Evolutionary conservation across 495 filamentous ascomycete genomes (phyloP), one percentile per base, ranked within the genome.

Genomic region (Bombardia bombarda): DNA sequence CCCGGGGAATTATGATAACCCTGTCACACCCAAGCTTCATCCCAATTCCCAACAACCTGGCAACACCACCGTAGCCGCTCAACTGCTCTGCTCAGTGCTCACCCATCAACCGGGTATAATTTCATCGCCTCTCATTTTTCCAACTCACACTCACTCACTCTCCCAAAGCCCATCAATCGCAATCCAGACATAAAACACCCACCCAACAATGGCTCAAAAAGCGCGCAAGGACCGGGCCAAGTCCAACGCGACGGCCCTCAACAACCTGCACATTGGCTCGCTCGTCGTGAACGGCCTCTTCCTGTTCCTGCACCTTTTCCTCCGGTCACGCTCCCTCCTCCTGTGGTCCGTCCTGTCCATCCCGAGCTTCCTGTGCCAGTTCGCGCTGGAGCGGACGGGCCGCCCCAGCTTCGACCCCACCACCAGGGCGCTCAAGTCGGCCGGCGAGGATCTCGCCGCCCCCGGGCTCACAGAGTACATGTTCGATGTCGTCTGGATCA

Each of bases 401-500:
- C 84, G 92, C 6, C 92, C 92, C 7, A 77, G 63, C 38, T 87
- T 81, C 61, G 74, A 74, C 38, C 39, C 74, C 3, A 52, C 53
- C 10, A 82, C 79, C 54, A 79, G 78, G n/a, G 77, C 79, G 3
- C 67, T 97, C 32, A 78, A 78, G 49, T 77, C 71, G 12, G 70
- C 83, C 0, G 92, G 92, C 14, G 90, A 97, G 60, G 92, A 97
- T 60, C 74, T 98, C 19, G 82, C 86, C 21, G 87, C 87, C 0
- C 77, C 83, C 20, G 92, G 92, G 0, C 67, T 98, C 62, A 97
- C 89, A 7, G 92, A 98, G 64, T 98, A 90, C 66, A 86, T 96
- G 83, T 97, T 90, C 75, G 92, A 98, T 68, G 74, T 95, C 20
- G 69, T 96, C 25, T 97, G 95, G 72, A 89, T 92, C 66, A 90